phyloP scores from a whole-genome alignment of 179 eudicot species.

The Spinacia oleracea region DNA sequence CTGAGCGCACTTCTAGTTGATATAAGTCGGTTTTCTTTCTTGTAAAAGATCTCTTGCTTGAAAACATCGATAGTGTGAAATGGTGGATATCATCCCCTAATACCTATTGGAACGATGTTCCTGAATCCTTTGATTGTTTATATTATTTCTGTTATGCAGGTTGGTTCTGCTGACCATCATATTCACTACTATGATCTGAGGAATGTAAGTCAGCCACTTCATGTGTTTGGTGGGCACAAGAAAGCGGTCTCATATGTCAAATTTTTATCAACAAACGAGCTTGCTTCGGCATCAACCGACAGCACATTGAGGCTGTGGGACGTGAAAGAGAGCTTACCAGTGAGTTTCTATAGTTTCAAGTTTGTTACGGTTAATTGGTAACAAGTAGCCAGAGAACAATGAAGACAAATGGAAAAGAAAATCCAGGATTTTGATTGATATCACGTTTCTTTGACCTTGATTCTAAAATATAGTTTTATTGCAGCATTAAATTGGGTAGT shows the following conservation, averaged over 20 bases:
- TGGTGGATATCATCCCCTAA: too few species aligned
- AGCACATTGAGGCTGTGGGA: slow-evolving; percentile 76
- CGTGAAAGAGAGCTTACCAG: slow-evolving; percentile 59
- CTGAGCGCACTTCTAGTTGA: not conserved
- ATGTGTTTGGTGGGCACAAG: slow-evolving; percentile 64
- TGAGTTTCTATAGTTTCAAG: slow-evolving; percentile 32
- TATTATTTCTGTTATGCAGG: slow-evolving; percentile 41
- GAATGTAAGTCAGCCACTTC: slow-evolving; percentile 57
- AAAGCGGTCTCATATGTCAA: slow-evolving; percentile 78
- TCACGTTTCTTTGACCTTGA: not conserved
- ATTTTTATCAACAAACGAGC: slow-evolving; percentile 63
- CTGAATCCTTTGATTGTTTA: not conserved
- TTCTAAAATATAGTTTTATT: not conserved
- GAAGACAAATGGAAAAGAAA: not conserved
- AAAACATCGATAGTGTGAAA: too few species aligned
- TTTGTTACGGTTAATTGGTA: not conserved
- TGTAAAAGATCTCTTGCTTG: not conserved
- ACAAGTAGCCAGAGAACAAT: not conserved
- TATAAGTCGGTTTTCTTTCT: not conserved
- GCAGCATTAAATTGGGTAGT: not conserved
- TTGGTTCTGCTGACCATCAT: slow-evolving; percentile 79
- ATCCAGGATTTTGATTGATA: not conserved
- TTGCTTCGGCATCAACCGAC: slow-evolving; percentile 81
- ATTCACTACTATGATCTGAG: slow-evolving; percentile 72
- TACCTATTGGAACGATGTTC: not conserved